phyloP scores from a whole-genome alignment of 805 yeast species.

The Metschnikowia reukaufii region DNA sequence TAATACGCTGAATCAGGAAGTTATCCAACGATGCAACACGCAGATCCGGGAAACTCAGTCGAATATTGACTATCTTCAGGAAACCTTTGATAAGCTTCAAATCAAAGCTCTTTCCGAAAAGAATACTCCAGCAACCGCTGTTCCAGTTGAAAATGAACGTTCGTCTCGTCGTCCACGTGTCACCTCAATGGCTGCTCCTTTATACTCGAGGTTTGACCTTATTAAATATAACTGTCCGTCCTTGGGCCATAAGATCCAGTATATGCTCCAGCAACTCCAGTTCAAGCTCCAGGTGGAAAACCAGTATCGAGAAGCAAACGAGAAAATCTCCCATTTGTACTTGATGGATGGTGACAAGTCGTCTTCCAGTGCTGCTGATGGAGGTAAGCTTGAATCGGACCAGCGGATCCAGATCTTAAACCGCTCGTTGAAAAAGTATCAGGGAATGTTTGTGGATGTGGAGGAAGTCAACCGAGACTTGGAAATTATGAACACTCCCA shows the following conservation, averaged over 20 bases:
- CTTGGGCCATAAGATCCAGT: conserved; percentile 89
- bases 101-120: conserved; percentile 26
- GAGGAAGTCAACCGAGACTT: conserved; percentile 67
- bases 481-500: conserved; percentile 65
- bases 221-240: conserved; percentile 93
- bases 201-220: conserved; percentile 72
- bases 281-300: conserved; percentile 92
- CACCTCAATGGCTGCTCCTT: conserved; percentile 31
- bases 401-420: conserved; percentile 81
- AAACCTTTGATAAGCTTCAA: conserved; percentile 64
- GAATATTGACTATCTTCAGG: conserved; percentile 84
- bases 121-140: conserved; percentile 4
- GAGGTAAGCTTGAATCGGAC: conserved; percentile 79
- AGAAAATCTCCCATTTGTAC: conserved; percentile 81
- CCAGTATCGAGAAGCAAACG: conserved; percentile 90
- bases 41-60: conserved; percentile 89
- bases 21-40: conserved; percentile 86
- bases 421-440: conserved; percentile 81
- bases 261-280: conserved; percentile 92
- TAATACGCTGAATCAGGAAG: conserved; percentile 74
- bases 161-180: conserved; percentile 6
- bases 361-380: conserved; percentile 83
- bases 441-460: conserved; percentile 77
- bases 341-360: conserved; percentile 89
- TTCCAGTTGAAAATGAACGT: conserved; percentile 5